Evolutionary conservation across 2,329 filamentous ascomycete species (phyloP).

Genomic region (Ophiocordyceps sinensis): DNA sequence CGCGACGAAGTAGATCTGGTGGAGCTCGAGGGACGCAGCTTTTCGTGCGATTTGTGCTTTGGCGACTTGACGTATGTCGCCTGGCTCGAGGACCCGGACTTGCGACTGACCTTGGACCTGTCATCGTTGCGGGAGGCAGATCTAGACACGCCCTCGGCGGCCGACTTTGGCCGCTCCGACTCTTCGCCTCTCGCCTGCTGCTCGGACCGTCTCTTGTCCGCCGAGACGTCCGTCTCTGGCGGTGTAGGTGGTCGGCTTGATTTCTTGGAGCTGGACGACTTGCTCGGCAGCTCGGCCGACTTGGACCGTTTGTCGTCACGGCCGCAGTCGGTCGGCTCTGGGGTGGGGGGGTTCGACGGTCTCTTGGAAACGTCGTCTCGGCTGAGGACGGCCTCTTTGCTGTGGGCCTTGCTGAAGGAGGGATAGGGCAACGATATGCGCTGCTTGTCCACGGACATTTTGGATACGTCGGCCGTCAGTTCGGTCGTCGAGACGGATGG

Average conservation of each 20-base stretch:
- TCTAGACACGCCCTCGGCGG: slow-evolving; percentile 26
- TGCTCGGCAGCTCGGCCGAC: slow-evolving; percentile 27
- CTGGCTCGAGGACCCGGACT: slow-evolving; percentile 44
- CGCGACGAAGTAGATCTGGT: slow-evolving; percentile 19
- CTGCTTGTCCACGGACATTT: slow-evolving; percentile 23
- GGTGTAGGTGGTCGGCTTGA: slow-evolving; percentile 43
- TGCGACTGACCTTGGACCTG: slow-evolving; percentile 35
- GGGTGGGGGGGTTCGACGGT: slow-evolving; percentile 39
- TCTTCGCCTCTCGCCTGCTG: slow-evolving; percentile 14
- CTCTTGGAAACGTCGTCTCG: slow-evolving; percentile 31
- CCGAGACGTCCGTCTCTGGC: slow-evolving; percentile 46
- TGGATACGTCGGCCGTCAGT: slow-evolving; percentile 31
- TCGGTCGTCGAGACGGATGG: slow-evolving; percentile 28
- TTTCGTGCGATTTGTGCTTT: slow-evolving; percentile 19
- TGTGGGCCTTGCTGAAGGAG: slow-evolving; percentile 77
- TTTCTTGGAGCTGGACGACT: slow-evolving; percentile 23
- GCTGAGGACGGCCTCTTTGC: slow-evolving; percentile 68
- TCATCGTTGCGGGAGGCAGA: slow-evolving; percentile 32
- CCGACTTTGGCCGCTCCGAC: slow-evolving; percentile 25
- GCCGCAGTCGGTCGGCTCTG: slow-evolving; percentile 57
- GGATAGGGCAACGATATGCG: slow-evolving; percentile 57
- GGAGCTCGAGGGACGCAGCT: slow-evolving; percentile 20
- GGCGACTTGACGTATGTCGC: slow-evolving; percentile 34
- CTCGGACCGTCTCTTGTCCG: slow-evolving; percentile 22
- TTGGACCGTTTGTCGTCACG: slow-evolving; percentile 25